Evolutionary conservation across 345 rosid genomes (phyloP).

Genomic region (Aethionema arabicum): DNA sequence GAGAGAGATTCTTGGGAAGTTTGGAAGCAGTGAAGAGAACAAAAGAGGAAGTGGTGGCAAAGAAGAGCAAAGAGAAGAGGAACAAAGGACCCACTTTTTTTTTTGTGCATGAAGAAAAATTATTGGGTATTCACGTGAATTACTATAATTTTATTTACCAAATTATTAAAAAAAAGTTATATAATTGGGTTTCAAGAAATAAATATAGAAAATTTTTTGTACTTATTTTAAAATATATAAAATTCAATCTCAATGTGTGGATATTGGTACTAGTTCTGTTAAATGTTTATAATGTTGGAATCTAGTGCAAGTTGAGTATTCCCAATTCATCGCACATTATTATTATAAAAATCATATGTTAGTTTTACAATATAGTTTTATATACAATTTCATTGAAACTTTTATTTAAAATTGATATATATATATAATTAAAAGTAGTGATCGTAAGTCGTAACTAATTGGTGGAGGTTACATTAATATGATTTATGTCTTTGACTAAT

Average conservation of each 20-base stretch:
- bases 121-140: conserved; percentile 39
- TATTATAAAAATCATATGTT: not conserved
- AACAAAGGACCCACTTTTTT: conserved; percentile 36
- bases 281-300: conserved; percentile 16
- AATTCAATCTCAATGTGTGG: conserved; percentile 2
- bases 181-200: conserved; percentile 12
- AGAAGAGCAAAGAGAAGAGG: conserved; percentile 29
- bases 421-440: conserved; percentile 5
- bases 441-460: not conserved
- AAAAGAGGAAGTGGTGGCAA: conserved; percentile 36
- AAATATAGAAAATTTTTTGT: not conserved
- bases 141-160: conserved; percentile 29
- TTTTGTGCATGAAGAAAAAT: conserved; percentile 38
- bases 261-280: conserved; percentile 25
- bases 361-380: too few species aligned
- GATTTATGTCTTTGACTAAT: conserved; percentile 28
- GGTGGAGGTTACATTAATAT: conserved; percentile 28
- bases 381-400: not conserved
- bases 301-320: conserved; percentile 26
- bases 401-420: not conserved
- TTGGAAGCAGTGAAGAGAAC: conserved; percentile 45
- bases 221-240: not conserved
- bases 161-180: conserved; percentile 15
- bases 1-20: conserved; percentile 42
- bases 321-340: not conserved